phyloP scores from a whole-genome alignment of 2,329 filamentous ascomycete genomes.

The Alternaria novae-zelandiae region DNA sequence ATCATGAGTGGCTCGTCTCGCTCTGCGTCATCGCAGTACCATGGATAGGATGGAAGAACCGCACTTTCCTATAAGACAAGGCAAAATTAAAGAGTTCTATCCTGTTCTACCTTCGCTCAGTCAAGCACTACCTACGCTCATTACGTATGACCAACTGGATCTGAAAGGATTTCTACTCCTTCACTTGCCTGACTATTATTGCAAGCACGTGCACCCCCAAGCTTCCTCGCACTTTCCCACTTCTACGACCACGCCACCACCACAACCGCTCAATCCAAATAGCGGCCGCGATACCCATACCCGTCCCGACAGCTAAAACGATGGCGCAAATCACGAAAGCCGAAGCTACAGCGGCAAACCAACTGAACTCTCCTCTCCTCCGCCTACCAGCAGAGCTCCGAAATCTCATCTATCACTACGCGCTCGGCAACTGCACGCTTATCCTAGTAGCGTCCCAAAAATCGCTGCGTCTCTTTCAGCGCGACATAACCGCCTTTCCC shows the following conservation, averaged over 20 bases:
- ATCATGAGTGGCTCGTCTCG: too few species aligned
- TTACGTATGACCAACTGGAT: not conserved
- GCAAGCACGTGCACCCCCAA: not conserved
- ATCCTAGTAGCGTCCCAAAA: too few species aligned
- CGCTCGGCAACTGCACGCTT: not conserved
- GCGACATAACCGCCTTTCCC: too few species aligned
- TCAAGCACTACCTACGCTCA: too few species aligned
- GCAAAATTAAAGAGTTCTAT: not conserved
- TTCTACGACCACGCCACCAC: not conserved
- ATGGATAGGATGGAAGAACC: too few species aligned
- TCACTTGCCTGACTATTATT: not conserved
- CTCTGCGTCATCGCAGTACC: too few species aligned
- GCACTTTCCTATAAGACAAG: not conserved
- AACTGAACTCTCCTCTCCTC: not conserved
- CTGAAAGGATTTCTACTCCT: fast-evolving
- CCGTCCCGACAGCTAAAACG: not conserved
- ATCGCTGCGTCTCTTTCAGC: too few species aligned
- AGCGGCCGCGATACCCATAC: not conserved
- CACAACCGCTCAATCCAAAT: not conserved
- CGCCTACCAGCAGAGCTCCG: not conserved
- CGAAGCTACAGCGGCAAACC: not conserved
- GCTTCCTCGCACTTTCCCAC: not conserved
- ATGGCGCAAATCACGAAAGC: not conserved
- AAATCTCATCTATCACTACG: not conserved
- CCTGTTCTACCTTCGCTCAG: not conserved